These are phyloP conservation scores for Picea glauca DNA, from an alignment of 75 land plant species.

Conservation along the genomic window DNA sequence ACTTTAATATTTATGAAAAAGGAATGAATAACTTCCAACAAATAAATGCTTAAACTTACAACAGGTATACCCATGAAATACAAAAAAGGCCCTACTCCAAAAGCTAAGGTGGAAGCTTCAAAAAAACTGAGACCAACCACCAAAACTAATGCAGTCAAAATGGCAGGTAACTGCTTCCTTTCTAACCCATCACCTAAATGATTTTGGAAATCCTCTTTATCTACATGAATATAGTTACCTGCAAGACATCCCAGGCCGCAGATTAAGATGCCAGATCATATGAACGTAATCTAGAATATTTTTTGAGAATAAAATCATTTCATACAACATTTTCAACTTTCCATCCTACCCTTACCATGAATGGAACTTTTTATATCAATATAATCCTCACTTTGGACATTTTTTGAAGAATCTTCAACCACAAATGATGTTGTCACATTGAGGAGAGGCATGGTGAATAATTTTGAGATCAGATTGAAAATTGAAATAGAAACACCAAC, in stretches of 20 bases:
- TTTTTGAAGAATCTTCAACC: constrained; percentile 77
- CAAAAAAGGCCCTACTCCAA: constrained; percentile 70
- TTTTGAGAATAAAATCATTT: not conserved
- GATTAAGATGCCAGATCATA: constrained; percentile 5
- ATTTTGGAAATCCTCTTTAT: not conserved
- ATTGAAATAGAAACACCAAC: constrained; percentile 89
- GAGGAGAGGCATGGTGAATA: constrained; percentile 89
- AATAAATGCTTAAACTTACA: constrained; percentile 38
- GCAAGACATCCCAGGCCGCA: not conserved
- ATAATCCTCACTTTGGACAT: constrained; percentile 6
- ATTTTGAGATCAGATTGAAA: constrained; percentile 88
- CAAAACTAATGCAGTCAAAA: constrained; percentile 80
- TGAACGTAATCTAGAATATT: not conserved
- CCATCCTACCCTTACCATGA: not conserved
- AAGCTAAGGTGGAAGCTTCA: constrained; percentile 62
- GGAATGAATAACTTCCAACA: not conserved
- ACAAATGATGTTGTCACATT: constrained; percentile 97
- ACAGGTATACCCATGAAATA: constrained; percentile 70
- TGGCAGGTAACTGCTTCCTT: constrained; percentile 57
- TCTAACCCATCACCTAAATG: not conserved
- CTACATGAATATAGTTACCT: not conserved
- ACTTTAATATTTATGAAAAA: not conserved
- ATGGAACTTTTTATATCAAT: not conserved
- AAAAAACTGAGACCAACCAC: constrained; percentile 64
- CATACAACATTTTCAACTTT: not conserved